phyloP scores from a whole-genome alignment of 345 rosid genomes.

The Aegle marmelos region DNA sequence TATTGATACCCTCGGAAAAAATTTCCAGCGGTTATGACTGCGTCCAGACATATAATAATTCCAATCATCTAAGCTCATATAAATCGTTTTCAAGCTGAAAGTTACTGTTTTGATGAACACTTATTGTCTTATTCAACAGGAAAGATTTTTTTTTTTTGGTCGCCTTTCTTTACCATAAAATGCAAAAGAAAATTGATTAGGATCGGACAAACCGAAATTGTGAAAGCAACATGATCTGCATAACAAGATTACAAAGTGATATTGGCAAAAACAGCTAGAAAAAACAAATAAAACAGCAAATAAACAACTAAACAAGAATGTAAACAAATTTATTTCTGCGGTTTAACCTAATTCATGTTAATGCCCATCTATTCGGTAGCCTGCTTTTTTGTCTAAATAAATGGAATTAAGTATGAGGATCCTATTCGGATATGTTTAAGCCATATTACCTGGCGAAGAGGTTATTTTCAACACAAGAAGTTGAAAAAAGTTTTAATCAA shows the following conservation, averaged over 20 bases:
- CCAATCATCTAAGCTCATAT: not conserved
- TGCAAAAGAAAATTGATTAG: not conserved
- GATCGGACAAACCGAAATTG: not conserved
- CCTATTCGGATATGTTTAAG: constrained; percentile 10
- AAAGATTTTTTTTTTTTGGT: not conserved
- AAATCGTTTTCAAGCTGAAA: not conserved
- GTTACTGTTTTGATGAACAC: not conserved
- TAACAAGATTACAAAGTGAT: not conserved
- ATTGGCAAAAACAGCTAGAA: not conserved
- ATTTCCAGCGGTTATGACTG: not conserved
- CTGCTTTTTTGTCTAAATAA: not conserved
- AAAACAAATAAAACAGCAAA: not conserved
- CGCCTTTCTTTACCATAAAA: not conserved
- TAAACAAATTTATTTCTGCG: not conserved
- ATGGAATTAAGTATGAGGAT: constrained; percentile 10
- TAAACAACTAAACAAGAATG: not conserved
- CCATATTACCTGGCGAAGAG: not conserved
- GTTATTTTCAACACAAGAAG: not conserved
- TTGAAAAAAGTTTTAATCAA: not conserved
- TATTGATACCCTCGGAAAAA: not conserved
- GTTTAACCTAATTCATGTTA: constrained; percentile 26
- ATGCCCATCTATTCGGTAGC: constrained; percentile 9
- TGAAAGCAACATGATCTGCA: not conserved
- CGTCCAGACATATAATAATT: not conserved
- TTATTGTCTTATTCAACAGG: not conserved